Base-by-base conservation (phyloP, 768 basidiomycete genomes). In the Suillus bovinus region DNA sequence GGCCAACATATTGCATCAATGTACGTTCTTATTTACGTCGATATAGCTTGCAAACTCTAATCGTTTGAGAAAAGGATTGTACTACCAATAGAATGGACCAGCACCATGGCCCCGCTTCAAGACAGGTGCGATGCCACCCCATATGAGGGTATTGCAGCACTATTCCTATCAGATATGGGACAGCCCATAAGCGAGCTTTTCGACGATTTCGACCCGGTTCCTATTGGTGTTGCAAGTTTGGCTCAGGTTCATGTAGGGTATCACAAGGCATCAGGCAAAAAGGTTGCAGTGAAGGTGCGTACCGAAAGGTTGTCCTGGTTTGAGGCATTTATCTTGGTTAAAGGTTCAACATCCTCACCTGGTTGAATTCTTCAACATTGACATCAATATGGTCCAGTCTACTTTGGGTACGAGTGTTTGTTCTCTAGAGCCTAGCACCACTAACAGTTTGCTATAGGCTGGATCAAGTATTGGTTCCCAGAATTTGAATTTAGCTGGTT, bases 401-500 rank as follows among this genome's bases (percentile, higher is more conserved):
- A 85, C 89, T 8, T 77, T 92, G 9, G 86, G 88, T 88, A 64
- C 22, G 81, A 41, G 27, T 67, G 27, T 17, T 5, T 16, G 38
- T 38, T 44, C 60, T 31, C 24, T 24, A 38, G 13, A 39, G 20
- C 33, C 14, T 14, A 44, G 9, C 59, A 9, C 58, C n/a, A 10
- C 31, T 53, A 29, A 57, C 53, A 61, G 39, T 33, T 59, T 70
- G 29, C 66, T 20, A 14, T 57, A 88, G 88, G 88, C 20, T 89
- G 93, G 85, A 88, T 99, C 66, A 96, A 96, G 70, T 85, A 84
- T 63, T 87, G 93, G 83, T 99, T 99, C 74, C 97, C 97, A 1
- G 88, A 95, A 59, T 99, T 99, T 68, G 96, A 98, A 72, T 92
- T 96, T 70, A 88, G 88, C 0, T 97, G 95, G 96, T 82, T 96